These are phyloP conservation scores for Leucoagaricus sp. DNA, from an alignment of 1,284 basidiomycete species.

Conservation along the genomic window DNA sequence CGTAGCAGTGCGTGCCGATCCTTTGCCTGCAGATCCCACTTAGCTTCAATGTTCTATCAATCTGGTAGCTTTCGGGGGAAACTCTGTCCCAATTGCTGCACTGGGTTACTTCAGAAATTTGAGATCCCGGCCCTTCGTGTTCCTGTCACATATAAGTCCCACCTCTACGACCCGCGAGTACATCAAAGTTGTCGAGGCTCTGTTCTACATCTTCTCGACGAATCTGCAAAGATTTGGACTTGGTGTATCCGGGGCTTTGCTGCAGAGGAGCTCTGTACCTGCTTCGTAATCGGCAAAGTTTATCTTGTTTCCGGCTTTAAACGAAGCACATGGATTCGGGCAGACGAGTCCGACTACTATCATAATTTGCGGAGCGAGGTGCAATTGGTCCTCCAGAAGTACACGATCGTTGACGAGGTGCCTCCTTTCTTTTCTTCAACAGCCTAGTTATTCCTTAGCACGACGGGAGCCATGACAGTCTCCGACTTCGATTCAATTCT, in stretches of 20 bases:
- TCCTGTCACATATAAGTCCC: slow-evolving; percentile 12
- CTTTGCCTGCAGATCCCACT: background rate
- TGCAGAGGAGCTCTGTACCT: slow-evolving; percentile 1
- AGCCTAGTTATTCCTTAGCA: background rate
- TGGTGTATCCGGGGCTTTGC: background rate
- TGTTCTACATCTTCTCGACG: slow-evolving; percentile 1
- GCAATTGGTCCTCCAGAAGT: background rate
- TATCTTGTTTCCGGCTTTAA: background rate
- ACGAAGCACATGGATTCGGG: too few species aligned
- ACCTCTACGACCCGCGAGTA: background rate
- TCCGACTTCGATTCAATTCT: background rate
- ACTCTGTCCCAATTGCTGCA: background rate
- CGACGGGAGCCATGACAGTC: background rate
- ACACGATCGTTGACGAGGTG: slow-evolving; percentile 2
- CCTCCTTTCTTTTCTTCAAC: background rate
- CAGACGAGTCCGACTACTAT: too few species aligned
- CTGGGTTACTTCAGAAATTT: background rate
- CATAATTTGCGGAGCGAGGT: background rate
- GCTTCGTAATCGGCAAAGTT: background rate
- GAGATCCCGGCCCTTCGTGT: slow-evolving; percentile 1
- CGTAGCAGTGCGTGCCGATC: background rate
- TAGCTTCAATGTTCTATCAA: background rate
- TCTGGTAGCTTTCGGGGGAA: background rate
- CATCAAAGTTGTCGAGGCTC: background rate
- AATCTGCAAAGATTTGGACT: background rate